These are phyloP conservation scores for Nicotiana sylvestris DNA, from an alignment of 257 asterid genomes.

Conservation along the genomic window DNA sequence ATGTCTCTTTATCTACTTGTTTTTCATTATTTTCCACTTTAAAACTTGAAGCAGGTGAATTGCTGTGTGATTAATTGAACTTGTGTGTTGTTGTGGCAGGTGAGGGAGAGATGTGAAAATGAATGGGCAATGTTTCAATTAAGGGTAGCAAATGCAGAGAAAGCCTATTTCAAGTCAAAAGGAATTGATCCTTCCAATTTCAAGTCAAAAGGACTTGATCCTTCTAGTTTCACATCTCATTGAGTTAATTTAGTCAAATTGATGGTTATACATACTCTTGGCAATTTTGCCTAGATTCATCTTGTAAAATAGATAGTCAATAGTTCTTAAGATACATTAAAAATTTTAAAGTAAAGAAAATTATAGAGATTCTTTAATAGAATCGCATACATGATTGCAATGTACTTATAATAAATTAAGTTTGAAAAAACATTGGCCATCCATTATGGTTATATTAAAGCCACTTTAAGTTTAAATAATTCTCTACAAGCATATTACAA, in stretches of 20 bases:
- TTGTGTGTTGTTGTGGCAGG: slow-evolving; percentile 30
- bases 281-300: neutral
- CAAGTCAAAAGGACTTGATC: slow-evolving; percentile 36
- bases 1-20: neutral
- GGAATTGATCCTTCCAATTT: slow-evolving; percentile 42
- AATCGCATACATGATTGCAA: neutral
- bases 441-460: no score
- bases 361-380: neutral
- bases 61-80: neutral
- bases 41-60: neutral
- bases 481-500: neutral
- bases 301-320: neutral
- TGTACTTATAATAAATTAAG: neutral
- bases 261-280: neutral
- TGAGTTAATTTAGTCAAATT: neutral
- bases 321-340: neutral
- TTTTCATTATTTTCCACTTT: neutral
- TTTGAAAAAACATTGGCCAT: neutral
- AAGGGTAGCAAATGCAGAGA: slow-evolving; percentile 55
- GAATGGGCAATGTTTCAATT: slow-evolving; percentile 71
- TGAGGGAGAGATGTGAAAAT: slow-evolving; percentile 54
- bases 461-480: no score
- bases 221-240: slow-evolving; percentile 18
- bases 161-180: slow-evolving; percentile 40
- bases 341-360: neutral